Conservation (phyloP, 2,329 filamentous ascomycete species). For the Mariannaea sp. region DNA sequence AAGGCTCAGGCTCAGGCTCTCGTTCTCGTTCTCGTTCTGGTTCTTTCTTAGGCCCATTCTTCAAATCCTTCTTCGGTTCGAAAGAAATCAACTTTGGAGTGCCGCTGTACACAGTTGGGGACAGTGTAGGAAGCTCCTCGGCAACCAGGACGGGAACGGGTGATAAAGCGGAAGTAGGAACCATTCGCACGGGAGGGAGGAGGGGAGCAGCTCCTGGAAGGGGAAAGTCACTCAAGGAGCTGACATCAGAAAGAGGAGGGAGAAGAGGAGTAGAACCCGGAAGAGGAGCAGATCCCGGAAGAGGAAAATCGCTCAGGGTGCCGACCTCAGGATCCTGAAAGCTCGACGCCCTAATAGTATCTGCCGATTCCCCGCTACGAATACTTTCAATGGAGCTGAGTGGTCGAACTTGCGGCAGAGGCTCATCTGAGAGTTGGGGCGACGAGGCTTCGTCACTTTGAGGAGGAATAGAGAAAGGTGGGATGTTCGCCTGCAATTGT, state of each 20-base stretch:
- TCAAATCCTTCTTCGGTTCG: conserved; percentile 5
- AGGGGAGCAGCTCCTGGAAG: conserved; percentile 29
- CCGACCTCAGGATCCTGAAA: conserved; percentile 27
- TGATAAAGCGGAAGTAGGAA: background rate
- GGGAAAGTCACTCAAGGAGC: conserved; percentile 37
- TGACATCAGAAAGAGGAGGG: conserved; percentile 31
- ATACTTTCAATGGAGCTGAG: conserved; percentile 28
- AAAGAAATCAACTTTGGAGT: conserved; percentile 7
- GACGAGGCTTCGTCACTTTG: conserved; percentile 8
- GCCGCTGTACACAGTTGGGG: conserved; percentile 12
- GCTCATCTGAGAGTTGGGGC: conserved; percentile 13
- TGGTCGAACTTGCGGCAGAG: background rate
- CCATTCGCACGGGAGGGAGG: conserved; percentile 26
- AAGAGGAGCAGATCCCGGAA: conserved; percentile 34
- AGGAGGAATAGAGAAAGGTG: conserved; percentile 32
- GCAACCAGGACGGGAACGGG: background rate
- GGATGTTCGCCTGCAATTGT: conserved; percentile 32
- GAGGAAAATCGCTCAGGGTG: conserved; percentile 36
- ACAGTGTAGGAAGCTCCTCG: conserved; percentile 8
- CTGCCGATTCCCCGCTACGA: conserved; percentile 24
- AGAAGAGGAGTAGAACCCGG: too few relatives aligned
- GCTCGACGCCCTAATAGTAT: conserved; percentile 17
- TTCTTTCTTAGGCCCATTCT: background rate
- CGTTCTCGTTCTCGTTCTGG: too few relatives aligned
- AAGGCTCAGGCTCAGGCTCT: background rate